Evolutionary conservation across 345 rosid species (phyloP), one percentile per base, ranked within the genome.

Genomic region (Populus euphratica): DNA sequence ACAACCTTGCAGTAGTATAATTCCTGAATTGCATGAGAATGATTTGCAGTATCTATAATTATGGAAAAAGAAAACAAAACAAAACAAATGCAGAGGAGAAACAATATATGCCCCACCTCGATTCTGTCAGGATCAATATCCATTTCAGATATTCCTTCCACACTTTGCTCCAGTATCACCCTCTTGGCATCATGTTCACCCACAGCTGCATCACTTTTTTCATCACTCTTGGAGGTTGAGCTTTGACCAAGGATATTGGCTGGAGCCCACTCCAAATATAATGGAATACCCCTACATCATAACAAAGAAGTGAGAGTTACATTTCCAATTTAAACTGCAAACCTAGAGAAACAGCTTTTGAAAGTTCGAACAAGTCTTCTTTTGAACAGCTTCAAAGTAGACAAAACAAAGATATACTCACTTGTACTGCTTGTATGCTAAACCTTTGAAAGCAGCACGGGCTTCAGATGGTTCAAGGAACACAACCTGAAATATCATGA

Each of bases 231-330:
- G 21, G 86, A 86, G 41, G 81, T 71, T 52, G 83, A 21, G 70
- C 68, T 85, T 71, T 83, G 85, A 81, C 70, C 78, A 61, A 96
- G 91, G 82, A 96, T 83, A 88, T 93, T 73, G 33, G 66, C 81
- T 52, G 99, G 96, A 84, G 98, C 97, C 99, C 98, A 93, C 85
- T 96, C 99, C 88, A 93, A 83, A 85, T 92, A 93, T 77, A 96
- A 77, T 25, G 98, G 97, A 72, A 82, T 94, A 90, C 91, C 96
- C 92, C 99, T 95, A 85, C 70, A 82, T 73, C n/a, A 76, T 31
- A 66, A 2, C 47, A 76, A 83, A 33, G 44, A 68, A 23, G 72
- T 17, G 23, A 76, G 5, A 56, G 69, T 3, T 74, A 35, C 74
- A 38, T 61, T 29, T 20, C 44, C 47, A 36, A 25, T 14, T 29